These are phyloP conservation scores for Bothriochloa decipiens DNA, from an alignment of 176 grass and related monocot genomes.

Conservation along the genomic window DNA sequence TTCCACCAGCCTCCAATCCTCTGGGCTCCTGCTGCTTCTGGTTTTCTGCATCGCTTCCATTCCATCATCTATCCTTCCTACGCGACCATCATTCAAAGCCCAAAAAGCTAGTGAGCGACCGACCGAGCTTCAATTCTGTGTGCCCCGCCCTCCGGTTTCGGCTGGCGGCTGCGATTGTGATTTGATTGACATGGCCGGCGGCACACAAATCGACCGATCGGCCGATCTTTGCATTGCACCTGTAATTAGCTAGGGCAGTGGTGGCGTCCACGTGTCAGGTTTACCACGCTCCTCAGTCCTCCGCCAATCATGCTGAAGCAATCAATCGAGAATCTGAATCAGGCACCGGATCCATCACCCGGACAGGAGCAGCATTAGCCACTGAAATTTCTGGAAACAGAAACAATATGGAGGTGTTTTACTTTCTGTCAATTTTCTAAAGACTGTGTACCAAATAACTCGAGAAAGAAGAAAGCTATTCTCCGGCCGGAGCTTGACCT, in stretches of 20 bases:
- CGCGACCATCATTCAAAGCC: background rate
- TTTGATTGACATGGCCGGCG: background rate
- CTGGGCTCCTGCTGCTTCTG: background rate
- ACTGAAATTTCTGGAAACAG: too few species aligned
- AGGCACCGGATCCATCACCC: too few species aligned
- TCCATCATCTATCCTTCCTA: too few species aligned
- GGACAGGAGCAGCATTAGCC: too few species aligned
- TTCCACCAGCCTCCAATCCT: too few species aligned
- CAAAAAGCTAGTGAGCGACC: background rate
- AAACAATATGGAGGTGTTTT: too few species aligned
- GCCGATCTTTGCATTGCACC: background rate
- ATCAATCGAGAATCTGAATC: too few species aligned
- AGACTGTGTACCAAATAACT: background rate
- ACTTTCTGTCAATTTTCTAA: background rate
- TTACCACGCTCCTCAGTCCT: too few species aligned
- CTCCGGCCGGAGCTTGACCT: background rate
- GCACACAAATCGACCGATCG: background rate
- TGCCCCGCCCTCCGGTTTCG: background rate
- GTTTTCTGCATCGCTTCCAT: background rate
- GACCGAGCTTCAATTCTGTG: background rate
- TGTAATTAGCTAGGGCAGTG: background rate
- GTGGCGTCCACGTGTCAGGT: background rate
- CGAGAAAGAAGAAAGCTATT: background rate
- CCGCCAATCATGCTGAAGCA: too few species aligned
- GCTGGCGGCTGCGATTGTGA: background rate